Conservation (phyloP, 148 eudicot species). For the Fallopia convolvulus region DNA sequence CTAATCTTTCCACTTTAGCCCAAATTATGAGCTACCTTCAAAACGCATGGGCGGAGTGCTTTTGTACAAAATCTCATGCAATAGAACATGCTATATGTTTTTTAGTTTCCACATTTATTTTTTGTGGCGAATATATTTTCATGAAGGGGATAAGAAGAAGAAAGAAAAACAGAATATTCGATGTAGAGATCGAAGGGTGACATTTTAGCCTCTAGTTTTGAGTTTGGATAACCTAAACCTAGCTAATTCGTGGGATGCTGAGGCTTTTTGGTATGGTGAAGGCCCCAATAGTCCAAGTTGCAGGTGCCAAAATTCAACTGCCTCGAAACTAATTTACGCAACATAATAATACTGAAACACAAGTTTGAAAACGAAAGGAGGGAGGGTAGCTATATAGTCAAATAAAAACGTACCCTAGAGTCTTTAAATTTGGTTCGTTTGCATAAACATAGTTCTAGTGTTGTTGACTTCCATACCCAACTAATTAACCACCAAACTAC, state of each 20-base stretch:
- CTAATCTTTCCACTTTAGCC: too few relatives aligned
- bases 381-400: not conserved
- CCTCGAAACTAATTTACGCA: slow-evolving; percentile 2
- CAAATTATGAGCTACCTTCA: too few relatives aligned
- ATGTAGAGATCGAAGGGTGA: not conserved
- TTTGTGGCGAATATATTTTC: not conserved
- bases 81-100: too few relatives aligned
- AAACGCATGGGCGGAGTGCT: too few relatives aligned
- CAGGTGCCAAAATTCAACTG: slow-evolving; percentile 3
- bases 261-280: not conserved
- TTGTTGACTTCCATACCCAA: slow-evolving; percentile 6
- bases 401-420: not conserved
- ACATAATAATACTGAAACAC: not conserved
- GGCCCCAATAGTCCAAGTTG: not conserved
- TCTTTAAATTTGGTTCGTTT: not conserved
- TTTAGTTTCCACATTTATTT: too few relatives aligned
- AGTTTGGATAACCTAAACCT: not conserved
- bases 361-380: not conserved
- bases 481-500: not conserved
- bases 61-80: too few relatives aligned
- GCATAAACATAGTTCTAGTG: not conserved
- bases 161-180: not conserved
- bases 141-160: not conserved
- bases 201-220: not conserved
- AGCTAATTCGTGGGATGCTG: not conserved